Base-by-base conservation (phyloP, 352 stramenopile species). In the Globisporangium cylindrosporum region DNA sequence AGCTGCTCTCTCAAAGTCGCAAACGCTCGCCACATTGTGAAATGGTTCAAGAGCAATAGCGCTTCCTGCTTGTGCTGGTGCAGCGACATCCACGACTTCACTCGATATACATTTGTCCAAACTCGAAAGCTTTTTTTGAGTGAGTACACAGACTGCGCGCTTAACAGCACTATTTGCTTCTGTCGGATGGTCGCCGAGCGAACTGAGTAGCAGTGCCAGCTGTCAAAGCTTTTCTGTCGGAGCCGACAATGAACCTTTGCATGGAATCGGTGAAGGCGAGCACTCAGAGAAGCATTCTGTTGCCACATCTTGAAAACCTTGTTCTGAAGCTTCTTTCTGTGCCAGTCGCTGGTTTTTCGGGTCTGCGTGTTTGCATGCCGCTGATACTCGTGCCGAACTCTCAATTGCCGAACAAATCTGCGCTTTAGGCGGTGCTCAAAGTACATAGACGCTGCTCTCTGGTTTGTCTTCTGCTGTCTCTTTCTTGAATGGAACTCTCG, bases 1-100 rank as follows among this genome's bases (percentile, higher is more conserved):
- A n/a, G 7, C 3, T 53, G 46, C 22, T 32, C 22, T 53, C 12
- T 14, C 4, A 1, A 24, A n/a, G 43, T 25, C 7, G 24, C 41
- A 34, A 15, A 8, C 27, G 24, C 38, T 54, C 41, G 61, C 67
- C 67, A 72, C 6, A 48, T 24, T 27, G 20, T 25, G 24, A 72
- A 64, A 32, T 68, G 60, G 12, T 20, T 25, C n/a, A 56, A 4
- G 6, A 59, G 34, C 12, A 25, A 22, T 7, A 59, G 29, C 14
- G 32, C 53, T 32, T 36, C 29, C 10, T 41, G 67, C 38, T 62
- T 56, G 3, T 18, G 54, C 38, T 25, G 27, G 7, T 32, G 27
- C 4, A 48, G 68, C 20, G 20, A 53, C 18, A 63, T 43, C 67
- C 55, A 65, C 14, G 64, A 5, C 15, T 59, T 64, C 10, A 68